phyloP scores from a whole-genome alignment of 257 asterid genomes.

The Solanum ossicruentum region DNA sequence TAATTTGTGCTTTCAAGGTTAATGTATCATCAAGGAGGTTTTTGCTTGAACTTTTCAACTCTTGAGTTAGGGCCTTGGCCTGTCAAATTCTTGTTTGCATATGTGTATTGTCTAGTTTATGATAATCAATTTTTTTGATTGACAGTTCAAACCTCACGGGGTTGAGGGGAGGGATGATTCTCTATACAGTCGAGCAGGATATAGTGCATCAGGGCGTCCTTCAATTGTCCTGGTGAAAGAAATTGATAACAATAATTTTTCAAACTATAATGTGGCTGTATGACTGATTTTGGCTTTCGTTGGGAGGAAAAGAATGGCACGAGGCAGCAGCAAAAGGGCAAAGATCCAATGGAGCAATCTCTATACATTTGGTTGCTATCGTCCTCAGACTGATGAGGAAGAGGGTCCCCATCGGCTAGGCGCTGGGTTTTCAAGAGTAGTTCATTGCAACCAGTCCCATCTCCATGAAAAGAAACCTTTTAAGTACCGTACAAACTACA shows the following conservation, averaged over 20 bases:
- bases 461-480: slow-evolving; percentile 58
- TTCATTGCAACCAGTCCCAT: slow-evolving; percentile 70
- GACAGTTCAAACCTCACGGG: neutral
- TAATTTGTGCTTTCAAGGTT: neutral
- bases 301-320: slow-evolving; percentile 38
- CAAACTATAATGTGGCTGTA: neutral
- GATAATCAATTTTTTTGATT: slow-evolving; percentile 19
- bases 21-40: neutral
- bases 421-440: slow-evolving; percentile 72
- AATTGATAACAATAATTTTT: neutral
- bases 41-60: neutral
- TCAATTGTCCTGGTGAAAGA: slow-evolving; percentile 30
- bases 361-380: slow-evolving; percentile 69
- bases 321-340: slow-evolving; percentile 64
- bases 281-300: neutral
- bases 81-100: neutral
- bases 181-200: slow-evolving; percentile 3
- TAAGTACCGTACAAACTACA: slow-evolving; percentile 58
- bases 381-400: slow-evolving; percentile 33
- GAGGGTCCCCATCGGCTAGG: slow-evolving; percentile 43
- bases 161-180: neutral
- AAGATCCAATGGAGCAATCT: slow-evolving; percentile 68
- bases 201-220: slow-evolving; percentile 11
- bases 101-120: neutral
- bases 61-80: neutral